Conservation (phyloP, 768 basidiomycete species). For the Tylopilus plumbeoviolaceoides region DNA sequence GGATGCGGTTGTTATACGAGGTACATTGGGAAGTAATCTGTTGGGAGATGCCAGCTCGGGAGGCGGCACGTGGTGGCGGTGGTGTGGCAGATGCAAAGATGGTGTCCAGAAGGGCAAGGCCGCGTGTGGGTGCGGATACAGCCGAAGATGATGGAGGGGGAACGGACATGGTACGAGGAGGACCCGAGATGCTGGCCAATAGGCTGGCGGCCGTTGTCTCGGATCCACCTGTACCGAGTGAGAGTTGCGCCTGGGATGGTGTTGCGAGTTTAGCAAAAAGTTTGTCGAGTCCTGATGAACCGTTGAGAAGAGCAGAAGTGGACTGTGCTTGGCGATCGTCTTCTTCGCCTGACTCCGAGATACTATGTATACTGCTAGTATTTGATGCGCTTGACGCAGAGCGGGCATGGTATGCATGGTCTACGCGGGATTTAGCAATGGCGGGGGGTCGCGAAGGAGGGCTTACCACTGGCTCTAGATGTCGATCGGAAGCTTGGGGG, state of each 20-base stretch:
- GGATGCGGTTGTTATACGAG: constrained; percentile 4
- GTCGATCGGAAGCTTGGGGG: constrained; percentile 46
- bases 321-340: constrained; percentile 12
- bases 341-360: constrained; percentile 32
- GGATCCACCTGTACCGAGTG: constrained; percentile 23
- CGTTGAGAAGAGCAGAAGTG: constrained; percentile 11
- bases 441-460: not conserved
- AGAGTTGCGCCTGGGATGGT: constrained; percentile 14
- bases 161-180: constrained; percentile 29
- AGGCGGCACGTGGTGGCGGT: constrained; percentile 18
- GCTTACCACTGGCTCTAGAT: constrained; percentile 29
- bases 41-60: constrained; percentile 15
- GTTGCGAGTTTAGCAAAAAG: constrained; percentile 39
- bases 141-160: constrained; percentile 28
- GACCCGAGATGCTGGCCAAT: constrained; percentile 47
- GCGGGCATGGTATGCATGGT: constrained; percentile 25
- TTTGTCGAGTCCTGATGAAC: constrained; percentile 39
- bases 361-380: constrained; percentile 33
- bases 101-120: constrained; percentile 56
- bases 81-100: constrained; percentile 70
- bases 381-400: constrained; percentile 33
- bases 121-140: constrained; percentile 36
- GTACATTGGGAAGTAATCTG: constrained; percentile 10
- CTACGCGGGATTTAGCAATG: constrained; percentile 15
- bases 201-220: constrained; percentile 40